Percentiles rank a stretch among this genome's conserved stretches.
These are phyloP conservation scores for Talaromyces nanjingensis DNA, from an alignment of 495 filamentous ascomycete species.

Conservation along the genomic window DNA sequence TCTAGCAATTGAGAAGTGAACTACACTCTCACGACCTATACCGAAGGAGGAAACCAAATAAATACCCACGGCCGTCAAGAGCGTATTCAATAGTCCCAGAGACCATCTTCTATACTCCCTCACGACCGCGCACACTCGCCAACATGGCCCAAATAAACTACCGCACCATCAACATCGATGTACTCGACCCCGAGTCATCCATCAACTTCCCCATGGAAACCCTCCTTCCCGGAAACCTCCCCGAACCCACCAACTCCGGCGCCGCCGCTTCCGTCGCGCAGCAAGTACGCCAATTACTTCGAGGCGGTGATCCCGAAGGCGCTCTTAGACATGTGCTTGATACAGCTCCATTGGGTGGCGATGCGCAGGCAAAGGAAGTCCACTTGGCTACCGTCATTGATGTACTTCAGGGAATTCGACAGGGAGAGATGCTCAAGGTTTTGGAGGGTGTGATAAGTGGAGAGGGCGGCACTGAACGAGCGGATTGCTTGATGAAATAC, in stretches of 20 bases:
- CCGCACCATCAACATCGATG: constrained; percentile 92
- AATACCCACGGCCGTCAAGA: background rate
- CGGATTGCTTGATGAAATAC: constrained; percentile 48
- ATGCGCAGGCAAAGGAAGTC: constrained; percentile 72
- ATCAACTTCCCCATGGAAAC: constrained; percentile 80
- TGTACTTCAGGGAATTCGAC: constrained; percentile 83
- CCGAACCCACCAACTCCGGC: constrained; percentile 54
- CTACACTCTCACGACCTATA: background rate
- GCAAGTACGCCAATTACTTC: constrained; percentile 78
- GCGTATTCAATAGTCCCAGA: background rate
- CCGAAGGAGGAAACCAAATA: background rate
- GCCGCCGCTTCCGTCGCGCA: constrained; percentile 65
- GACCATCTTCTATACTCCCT: constrained; percentile 9
- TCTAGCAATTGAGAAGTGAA: background rate
- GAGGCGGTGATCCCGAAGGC: constrained; percentile 78
- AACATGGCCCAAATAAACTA: constrained; percentile 61
- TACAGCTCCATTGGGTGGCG: constrained; percentile 63
- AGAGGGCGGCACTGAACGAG: constrained; percentile 62
- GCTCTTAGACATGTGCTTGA: constrained; percentile 75
- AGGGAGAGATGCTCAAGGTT: constrained; percentile 82
- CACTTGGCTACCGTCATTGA: constrained; percentile 78
- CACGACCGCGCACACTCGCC: background rate
- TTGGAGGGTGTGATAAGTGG: constrained; percentile 65
- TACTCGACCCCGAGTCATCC: constrained; percentile 77
- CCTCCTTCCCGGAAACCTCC: constrained; percentile 60